These are phyloP conservation scores for Polyporus tsugae DNA, from an alignment of 1,284 basidiomycete genomes.

Conservation along the genomic window DNA sequence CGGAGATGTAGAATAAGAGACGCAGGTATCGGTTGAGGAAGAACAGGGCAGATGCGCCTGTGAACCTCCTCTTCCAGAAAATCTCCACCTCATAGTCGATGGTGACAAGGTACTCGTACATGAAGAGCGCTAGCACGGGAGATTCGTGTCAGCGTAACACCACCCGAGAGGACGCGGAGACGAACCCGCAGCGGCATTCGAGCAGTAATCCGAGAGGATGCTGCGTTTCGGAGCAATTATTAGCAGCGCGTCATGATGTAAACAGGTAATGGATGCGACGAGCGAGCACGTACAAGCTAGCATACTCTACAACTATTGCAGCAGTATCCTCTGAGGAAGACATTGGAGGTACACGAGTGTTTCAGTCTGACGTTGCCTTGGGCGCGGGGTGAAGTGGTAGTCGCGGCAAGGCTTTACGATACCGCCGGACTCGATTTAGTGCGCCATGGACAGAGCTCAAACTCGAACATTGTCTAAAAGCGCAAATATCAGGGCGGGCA, in stretches of 20 bases:
- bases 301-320: neutral
- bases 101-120: conserved; percentile 15
- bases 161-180: neutral
- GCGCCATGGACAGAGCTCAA: neutral
- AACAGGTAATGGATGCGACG: too few relatives aligned
- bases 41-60: conserved; percentile 10
- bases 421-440: neutral
- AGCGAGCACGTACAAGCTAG: neutral
- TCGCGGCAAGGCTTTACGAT: neutral
- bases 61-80: conserved; percentile 10
- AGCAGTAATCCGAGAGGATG: neutral
- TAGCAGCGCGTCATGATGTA: neutral
- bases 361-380: neutral
- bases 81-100: conserved; percentile 8
- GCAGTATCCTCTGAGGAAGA: neutral
- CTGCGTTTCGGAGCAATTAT: neutral
- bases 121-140: conserved; percentile 1
- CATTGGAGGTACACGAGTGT: neutral
- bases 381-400: neutral
- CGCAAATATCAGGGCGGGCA: neutral
- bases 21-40: conserved; percentile 11
- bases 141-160: neutral
- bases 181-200: neutral
- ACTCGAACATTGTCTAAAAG: neutral
- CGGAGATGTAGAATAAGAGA: neutral